Evolutionary conservation across 2,329 filamentous ascomycete species (phyloP).

Genomic region (Aspergillus sp.): DNA sequence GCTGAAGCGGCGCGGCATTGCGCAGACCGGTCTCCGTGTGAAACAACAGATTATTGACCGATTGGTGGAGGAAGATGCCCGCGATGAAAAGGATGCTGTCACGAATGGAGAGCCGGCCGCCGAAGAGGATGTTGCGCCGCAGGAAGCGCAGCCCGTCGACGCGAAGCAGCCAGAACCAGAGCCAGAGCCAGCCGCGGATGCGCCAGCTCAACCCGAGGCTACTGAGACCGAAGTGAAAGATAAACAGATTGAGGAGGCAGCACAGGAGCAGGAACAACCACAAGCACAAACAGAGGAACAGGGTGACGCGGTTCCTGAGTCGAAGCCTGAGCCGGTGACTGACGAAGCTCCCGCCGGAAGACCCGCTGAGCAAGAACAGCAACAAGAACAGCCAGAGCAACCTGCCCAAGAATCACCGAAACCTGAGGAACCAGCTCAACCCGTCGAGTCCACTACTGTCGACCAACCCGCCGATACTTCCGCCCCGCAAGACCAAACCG

Average conservation of each 20-base stretch:
- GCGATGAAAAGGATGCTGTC: slow-evolving; percentile 34
- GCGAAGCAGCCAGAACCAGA: slow-evolving; percentile 8
- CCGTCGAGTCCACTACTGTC: neutral
- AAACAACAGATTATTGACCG: slow-evolving; percentile 66
- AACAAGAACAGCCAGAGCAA: slow-evolving; percentile 7
- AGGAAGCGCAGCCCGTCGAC: slow-evolving; percentile 16
- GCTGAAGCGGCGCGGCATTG: slow-evolving; percentile 70
- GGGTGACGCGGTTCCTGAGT: slow-evolving; percentile 10
- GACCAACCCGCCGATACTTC: neutral
- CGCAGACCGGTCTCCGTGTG: slow-evolving; percentile 69
- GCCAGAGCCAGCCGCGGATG: slow-evolving; percentile 15
- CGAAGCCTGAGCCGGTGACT: slow-evolving; percentile 14
- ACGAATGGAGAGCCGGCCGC: slow-evolving; percentile 23
- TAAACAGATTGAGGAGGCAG: slow-evolving; percentile 9
- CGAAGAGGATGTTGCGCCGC: slow-evolving; percentile 19
- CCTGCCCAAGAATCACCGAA: slow-evolving; percentile 7
- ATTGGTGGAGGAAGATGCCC: slow-evolving; percentile 51
- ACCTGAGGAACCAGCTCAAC: neutral
- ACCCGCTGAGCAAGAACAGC: slow-evolving; percentile 1
- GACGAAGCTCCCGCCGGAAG: slow-evolving; percentile 10
- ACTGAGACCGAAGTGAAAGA: slow-evolving; percentile 18
- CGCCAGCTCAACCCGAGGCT: slow-evolving; percentile 12
- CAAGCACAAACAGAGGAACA: slow-evolving; percentile 12
- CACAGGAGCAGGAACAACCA: slow-evolving; percentile 11
- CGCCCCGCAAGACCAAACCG: slow-evolving; percentile 3